A percentile compares a stretch with the other conserved stretches of the same genome.
These are phyloP conservation scores for Rhodamnia rubescens DNA, from an alignment of 345 rosid genomes.

Conservation along the genomic window DNA sequence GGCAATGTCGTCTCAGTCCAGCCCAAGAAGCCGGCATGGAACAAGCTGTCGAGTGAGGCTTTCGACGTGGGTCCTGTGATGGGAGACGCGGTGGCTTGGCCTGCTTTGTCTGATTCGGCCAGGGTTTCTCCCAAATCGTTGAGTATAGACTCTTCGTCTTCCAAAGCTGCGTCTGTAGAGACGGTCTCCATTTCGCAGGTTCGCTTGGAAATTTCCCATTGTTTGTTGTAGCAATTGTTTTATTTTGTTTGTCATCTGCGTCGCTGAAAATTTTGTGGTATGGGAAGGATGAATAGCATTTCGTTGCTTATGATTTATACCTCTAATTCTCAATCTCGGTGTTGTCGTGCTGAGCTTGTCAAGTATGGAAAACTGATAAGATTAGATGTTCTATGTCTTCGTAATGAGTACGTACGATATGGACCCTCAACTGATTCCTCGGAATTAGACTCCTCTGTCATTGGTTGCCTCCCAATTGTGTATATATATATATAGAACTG, in stretches of 20 bases:
- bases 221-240: neutral
- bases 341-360: neutral
- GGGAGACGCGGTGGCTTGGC: conserved; percentile 53
- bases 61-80: conserved; percentile 30
- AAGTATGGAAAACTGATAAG: neutral
- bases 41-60: conserved; percentile 32
- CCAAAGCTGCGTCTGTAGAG: conserved; percentile 28
- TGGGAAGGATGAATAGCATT: neutral
- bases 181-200: conserved; percentile 37
- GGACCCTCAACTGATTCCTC: neutral
- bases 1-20: conserved; percentile 18
- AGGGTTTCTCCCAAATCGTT: conserved; percentile 30
- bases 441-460: neutral
- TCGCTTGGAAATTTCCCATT: neutral
- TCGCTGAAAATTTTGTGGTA: neutral
- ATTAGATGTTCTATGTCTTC: neutral
- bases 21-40: conserved; percentile 51
- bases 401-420: neutral
- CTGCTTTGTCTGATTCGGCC: conserved; percentile 46
- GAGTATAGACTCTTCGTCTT: conserved; percentile 9
- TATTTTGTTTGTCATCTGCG: neutral
- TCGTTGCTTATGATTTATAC: neutral
- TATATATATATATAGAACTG: neutral
- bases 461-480: neutral
- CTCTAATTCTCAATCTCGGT: neutral